Conservation (phyloP, 2,329 filamentous ascomycete genomes). For the Pezicula carpinea region DNA sequence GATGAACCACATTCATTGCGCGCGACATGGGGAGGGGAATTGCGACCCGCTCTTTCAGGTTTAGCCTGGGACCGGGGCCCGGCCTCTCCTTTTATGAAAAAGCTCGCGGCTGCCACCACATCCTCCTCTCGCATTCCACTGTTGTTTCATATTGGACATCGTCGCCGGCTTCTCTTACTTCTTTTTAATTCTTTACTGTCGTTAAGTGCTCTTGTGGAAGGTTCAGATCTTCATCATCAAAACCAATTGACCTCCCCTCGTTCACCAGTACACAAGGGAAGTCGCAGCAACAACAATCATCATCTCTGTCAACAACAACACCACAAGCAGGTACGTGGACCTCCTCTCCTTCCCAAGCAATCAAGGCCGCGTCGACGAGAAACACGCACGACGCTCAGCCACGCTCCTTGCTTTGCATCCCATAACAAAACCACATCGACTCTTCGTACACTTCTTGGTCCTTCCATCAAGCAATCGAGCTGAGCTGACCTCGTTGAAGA, state of each 20-base stretch:
- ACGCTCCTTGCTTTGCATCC: slow-evolving; percentile 2
- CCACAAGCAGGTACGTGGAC: background rate
- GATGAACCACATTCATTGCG: too few relatives aligned
- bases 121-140: slow-evolving; percentile 2
- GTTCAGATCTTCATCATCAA: background rate
- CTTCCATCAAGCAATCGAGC: slow-evolving; percentile 13
- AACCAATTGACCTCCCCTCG: background rate
- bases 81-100: slow-evolving; percentile 3
- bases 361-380: slow-evolving; percentile 1
- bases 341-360: background rate
- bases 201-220: slow-evolving; percentile 1
- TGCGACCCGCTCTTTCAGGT: background rate
- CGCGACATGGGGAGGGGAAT: background rate
- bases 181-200: slow-evolving; percentile 4
- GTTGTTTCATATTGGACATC: slow-evolving; percentile 2
- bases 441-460: slow-evolving; percentile 12
- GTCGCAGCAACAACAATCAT: background rate
- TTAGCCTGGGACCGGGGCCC: background rate
- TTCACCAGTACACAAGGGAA: background rate
- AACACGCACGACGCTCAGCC: slow-evolving; percentile 7
- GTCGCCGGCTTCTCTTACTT: background rate
- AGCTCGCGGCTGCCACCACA: background rate
- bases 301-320: background rate
- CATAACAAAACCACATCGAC: slow-evolving; percentile 10
- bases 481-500: slow-evolving; percentile 16